These are phyloP conservation scores for Malassezia psittaci DNA, from an alignment of 1,284 basidiomycete genomes.

Conservation along the genomic window DNA sequence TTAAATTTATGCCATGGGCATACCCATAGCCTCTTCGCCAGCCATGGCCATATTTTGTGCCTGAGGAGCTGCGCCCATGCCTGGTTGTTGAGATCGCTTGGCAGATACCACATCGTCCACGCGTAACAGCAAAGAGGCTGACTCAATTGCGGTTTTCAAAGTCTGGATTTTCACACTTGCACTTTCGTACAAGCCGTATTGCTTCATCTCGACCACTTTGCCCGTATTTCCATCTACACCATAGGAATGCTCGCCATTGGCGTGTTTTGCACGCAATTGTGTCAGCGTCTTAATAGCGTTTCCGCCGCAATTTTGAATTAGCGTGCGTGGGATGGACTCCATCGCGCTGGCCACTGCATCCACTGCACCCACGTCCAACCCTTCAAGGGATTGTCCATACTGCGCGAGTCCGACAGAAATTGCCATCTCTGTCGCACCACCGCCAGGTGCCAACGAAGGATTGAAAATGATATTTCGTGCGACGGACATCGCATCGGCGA, in stretches of 20 bases:
- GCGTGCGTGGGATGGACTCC: constrained; percentile 90
- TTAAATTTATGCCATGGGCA: not conserved
- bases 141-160: constrained; percentile 93
- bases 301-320: constrained; percentile 90
- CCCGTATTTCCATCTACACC: constrained; percentile 92
- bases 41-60: constrained; percentile 16
- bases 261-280: constrained; percentile 79
- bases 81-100: constrained; percentile 13
- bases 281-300: constrained; percentile 88
- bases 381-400: constrained; percentile 59
- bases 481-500: constrained; percentile 94
- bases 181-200: constrained; percentile 83
- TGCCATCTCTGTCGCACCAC: constrained; percentile 96
- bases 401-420: constrained; percentile 79
- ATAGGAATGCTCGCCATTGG: constrained; percentile 76
- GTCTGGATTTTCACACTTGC: constrained; percentile 97
- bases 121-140: constrained; percentile 76
- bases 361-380: constrained; percentile 77
- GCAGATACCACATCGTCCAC: constrained; percentile 92
- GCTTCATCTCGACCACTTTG: constrained; percentile 89
- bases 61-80: not conserved
- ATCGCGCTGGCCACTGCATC: constrained; percentile 87
- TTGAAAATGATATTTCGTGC: constrained; percentile 95
- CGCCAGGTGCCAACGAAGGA: constrained; percentile 79
- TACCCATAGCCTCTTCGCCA: constrained; percentile 11